These are phyloP conservation scores for Apophysomyces trapeziformis DNA, from an alignment of 371 early-diverging fungal species.

Conservation along the genomic window DNA sequence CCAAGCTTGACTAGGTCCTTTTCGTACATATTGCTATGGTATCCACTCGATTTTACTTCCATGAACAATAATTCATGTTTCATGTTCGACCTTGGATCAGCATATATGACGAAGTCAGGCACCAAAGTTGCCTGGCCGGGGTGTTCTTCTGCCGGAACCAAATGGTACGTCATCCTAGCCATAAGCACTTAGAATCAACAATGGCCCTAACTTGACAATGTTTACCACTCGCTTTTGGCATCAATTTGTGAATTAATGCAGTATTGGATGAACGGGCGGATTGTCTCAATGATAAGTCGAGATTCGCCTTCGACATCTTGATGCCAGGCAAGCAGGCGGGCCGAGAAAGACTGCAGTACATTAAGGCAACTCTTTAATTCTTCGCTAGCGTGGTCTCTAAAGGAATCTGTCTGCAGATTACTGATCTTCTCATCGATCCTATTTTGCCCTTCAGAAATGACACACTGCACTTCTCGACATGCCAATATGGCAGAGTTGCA, in stretches of 20 bases:
- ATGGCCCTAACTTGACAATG: neutral
- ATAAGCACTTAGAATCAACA: too few relatives aligned
- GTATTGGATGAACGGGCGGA: neutral
- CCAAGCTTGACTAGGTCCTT: constrained; percentile 15
- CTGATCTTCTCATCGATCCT: neutral
- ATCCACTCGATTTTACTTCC: constrained; percentile 25
- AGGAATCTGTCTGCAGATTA: neutral
- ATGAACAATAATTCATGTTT: constrained; percentile 26
- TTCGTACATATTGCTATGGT: constrained; percentile 17
- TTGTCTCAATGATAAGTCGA: neutral
- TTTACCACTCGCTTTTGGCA: neutral
- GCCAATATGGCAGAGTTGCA: too few relatives aligned
- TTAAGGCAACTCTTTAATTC: too few relatives aligned
- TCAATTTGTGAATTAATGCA: neutral
- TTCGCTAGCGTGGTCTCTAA: too few relatives aligned
- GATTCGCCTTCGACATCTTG: neutral
- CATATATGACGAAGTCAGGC: constrained; percentile 20
- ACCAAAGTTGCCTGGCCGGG: constrained; percentile 19
- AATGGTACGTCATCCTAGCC: too few relatives aligned
- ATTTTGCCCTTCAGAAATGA: too few relatives aligned
- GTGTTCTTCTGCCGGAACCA: constrained; percentile 14
- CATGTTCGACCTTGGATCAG: constrained; percentile 14
- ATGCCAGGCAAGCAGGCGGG: neutral
- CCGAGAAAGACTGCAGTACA: too few relatives aligned
- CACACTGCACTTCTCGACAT: too few relatives aligned